Base-by-base conservation (phyloP, 2,329 filamentous ascomycete species). In the Hawksworthiomyces lignivorus region DNA sequence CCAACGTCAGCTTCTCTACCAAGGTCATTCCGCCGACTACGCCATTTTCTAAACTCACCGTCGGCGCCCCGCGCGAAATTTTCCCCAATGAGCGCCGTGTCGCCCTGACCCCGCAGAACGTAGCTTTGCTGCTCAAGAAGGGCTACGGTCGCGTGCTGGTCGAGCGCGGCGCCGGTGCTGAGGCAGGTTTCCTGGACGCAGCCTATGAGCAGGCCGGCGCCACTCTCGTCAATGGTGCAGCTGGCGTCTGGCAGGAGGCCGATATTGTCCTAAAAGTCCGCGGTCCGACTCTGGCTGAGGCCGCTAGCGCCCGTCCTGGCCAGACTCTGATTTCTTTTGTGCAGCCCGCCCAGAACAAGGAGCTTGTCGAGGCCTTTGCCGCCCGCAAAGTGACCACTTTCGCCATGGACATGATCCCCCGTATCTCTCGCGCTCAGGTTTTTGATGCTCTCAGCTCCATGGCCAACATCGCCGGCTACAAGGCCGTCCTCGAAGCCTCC, bases 381-480 rank as follows among this genome's bases (percentile, higher is more conserved):
- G 69, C 71, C 28, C 77, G 77, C 36, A 82, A 82, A 21, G 79
- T 82, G 2, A 94, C 86, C 1, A 68, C 77, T 14, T 92, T 95
- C 57, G 87, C 88, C 18, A 94, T 95, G 87, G 88, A 95, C 57
- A 83, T 89, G 79, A 83, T 95, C 39, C 88, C 88, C 14, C 80
- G 88, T 30, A 94, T 94, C 52, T 94, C 87, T 1, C 77, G 88
- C 35, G 87, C 88, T 1, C 88, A 94, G 58, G 80, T 85, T 1
- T 94, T 94, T 54, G 87, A 94, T 62, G 87, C 87, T 1, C 70
- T 94, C 43, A 88, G 86, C 60, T 92, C 85, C 9, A 94, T 94
- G 88, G 87, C 88, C 46, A 94, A 94, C 54, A 94, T 94, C 64
- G 86, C 87, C 18, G 88, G 88, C 0, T 95, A 95, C 65, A 94